phyloP scores from a whole-genome alignment of 139 green algal species.

The Ettlia oleoabundans region DNA sequence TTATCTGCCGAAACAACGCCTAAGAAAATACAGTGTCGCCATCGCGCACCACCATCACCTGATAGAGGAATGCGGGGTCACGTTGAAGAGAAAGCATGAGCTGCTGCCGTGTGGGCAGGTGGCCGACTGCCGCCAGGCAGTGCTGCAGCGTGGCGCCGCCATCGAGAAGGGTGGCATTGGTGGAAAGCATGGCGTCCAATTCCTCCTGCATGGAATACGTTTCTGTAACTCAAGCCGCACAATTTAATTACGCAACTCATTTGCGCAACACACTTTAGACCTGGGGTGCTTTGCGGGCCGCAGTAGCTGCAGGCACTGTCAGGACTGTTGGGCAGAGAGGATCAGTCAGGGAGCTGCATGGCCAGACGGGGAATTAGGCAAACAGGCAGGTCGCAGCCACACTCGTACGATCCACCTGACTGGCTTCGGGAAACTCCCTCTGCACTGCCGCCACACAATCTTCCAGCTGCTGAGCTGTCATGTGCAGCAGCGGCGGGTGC shows the following conservation, averaged over 20 bases:
- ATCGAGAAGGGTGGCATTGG: slow-evolving; percentile 10
- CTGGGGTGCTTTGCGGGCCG: not conserved
- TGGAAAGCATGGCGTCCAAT: slow-evolving; percentile 20
- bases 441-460: not conserved
- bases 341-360: not conserved
- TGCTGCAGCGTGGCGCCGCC: not conserved
- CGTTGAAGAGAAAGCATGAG: not conserved
- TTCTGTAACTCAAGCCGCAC: no score
- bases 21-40: no score
- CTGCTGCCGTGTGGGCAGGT: not conserved
- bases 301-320: not conserved
- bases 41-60: no score
- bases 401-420: not conserved
- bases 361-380: not conserved
- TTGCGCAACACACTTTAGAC: not conserved
- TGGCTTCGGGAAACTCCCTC: slow-evolving; percentile 3
- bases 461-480: not conserved
- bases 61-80: slow-evolving; percentile 25
- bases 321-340: not conserved
- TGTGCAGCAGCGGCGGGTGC: slow-evolving; percentile 26
- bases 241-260: no score
- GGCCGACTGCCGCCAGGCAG: slow-evolving; percentile 14
- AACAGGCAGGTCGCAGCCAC: no score
- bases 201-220: slow-evolving; percentile 26
- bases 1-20: no score